phyloP scores from a whole-genome alignment of 2,329 filamentous ascomycete genomes.

The Cladophialophora chaetospira region DNA sequence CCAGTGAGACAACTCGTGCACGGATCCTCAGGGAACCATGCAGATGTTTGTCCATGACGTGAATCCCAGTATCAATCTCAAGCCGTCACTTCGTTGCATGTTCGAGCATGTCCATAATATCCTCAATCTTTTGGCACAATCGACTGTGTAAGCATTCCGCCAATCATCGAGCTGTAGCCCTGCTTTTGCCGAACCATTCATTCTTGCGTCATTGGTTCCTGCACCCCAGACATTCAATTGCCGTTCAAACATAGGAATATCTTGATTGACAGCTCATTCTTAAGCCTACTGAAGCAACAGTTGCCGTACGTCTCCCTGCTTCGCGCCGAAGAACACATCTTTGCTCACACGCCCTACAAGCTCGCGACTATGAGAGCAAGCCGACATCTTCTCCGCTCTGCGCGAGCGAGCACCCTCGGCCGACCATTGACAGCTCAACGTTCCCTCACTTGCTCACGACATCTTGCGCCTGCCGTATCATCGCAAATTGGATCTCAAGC shows the following conservation, averaged over 20 bases:
- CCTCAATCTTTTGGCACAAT: background rate
- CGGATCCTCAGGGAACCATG: no score
- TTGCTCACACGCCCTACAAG: background rate
- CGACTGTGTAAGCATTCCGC: background rate
- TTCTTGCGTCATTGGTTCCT: constrained; percentile 11
- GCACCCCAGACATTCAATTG: background rate
- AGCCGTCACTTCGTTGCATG: no score
- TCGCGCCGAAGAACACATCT: no score
- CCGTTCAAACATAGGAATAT: background rate
- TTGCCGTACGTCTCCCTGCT: background rate
- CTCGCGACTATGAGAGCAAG: constrained; percentile 14
- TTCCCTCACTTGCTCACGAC: background rate
- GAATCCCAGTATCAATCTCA: background rate
- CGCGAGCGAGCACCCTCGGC: constrained; percentile 6
- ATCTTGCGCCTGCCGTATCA: background rate
- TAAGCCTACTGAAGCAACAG: background rate
- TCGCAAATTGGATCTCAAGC: background rate
- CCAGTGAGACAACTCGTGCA: no score
- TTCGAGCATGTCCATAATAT: no score
- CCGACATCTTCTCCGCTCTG: constrained; percentile 10
- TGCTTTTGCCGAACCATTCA: constrained; percentile 3
- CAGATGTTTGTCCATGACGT: no score
- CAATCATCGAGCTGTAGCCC: constrained; percentile 13
- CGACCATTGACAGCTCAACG: background rate
- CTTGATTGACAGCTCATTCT: no score